Evolutionary conservation across 1,284 basidiomycete genomes (phyloP).

Genomic region (Cryptococcus depauperatus): DNA sequence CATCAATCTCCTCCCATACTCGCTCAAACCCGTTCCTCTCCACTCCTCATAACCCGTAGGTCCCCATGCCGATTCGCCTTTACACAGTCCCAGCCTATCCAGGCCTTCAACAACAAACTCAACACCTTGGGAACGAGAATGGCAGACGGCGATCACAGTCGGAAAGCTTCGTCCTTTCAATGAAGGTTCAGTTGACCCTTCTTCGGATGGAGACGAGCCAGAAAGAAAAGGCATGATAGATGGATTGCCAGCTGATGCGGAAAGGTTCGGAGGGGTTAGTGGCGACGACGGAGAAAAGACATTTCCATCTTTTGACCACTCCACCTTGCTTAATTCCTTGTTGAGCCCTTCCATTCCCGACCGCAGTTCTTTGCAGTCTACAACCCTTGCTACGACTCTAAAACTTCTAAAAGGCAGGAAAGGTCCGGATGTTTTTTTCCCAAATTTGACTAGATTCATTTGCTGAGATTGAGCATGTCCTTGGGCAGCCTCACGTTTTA

Average conservation of each 20-base stretch:
- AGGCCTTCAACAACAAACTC: slow-evolving; percentile 45
- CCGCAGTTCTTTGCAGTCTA: slow-evolving; percentile 33
- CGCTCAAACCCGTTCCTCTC: slow-evolving; percentile 41
- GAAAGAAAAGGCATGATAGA: slow-evolving; percentile 4
- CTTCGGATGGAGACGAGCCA: not conserved
- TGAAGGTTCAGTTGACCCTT: slow-evolving; percentile 2
- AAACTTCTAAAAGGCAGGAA: slow-evolving; percentile 42
- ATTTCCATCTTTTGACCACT: slow-evolving; percentile 7
- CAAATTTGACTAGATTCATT: not conserved
- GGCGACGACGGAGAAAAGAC: slow-evolving; percentile 1
- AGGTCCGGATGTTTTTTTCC: not conserved
- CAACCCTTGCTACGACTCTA: slow-evolving; percentile 41
- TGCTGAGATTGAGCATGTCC: not conserved
- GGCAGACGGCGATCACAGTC: slow-evolving; percentile 45
- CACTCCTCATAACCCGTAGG: slow-evolving; percentile 46
- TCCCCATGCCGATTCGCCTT: slow-evolving; percentile 43
- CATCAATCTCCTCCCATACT: slow-evolving; percentile 36
- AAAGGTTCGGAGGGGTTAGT: not conserved
- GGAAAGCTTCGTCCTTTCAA: slow-evolving; percentile 37
- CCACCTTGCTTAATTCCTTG: not conserved
- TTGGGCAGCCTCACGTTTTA: slow-evolving; percentile 13
- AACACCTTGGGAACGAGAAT: slow-evolving; percentile 41
- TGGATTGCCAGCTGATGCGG: not conserved
- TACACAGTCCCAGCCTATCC: slow-evolving; percentile 42
- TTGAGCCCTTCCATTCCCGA: slow-evolving; percentile 12